phyloP scores from a whole-genome alignment of 1,284 basidiomycete genomes.

The Afroboletus lepidellus region DNA sequence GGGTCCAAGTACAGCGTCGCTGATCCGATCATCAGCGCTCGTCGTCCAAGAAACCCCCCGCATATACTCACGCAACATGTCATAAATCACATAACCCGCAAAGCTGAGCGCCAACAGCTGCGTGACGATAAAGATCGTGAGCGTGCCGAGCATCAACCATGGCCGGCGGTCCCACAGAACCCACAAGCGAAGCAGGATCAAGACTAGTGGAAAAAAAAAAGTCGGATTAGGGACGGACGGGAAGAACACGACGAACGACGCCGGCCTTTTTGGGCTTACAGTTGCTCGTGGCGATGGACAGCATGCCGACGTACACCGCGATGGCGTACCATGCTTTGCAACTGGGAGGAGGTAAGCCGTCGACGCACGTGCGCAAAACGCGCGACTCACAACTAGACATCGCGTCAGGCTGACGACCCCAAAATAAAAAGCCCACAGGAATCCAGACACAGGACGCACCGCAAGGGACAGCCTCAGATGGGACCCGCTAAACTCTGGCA shows the following conservation, averaged over 20 bases:
- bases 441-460: slow-evolving; percentile 12
- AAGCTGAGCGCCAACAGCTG: slow-evolving; percentile 32
- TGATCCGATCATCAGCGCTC: slow-evolving; percentile 3
- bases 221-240: background rate
- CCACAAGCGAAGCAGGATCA: slow-evolving; percentile 46
- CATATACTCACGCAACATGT: slow-evolving; percentile 33
- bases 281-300: slow-evolving; percentile 39
- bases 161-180: slow-evolving; percentile 39
- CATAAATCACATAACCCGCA: slow-evolving; percentile 30
- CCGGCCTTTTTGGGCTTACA: slow-evolving; percentile 31
- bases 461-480: slow-evolving; percentile 9
- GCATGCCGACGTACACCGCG: slow-evolving; percentile 33
- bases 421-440: background rate
- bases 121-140: slow-evolving; percentile 34
- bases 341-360: slow-evolving; percentile 20
- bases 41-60: background rate
- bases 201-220: slow-evolving; percentile 9
- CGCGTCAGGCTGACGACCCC: no score
- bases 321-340: slow-evolving; percentile 38
- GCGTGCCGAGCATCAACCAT: slow-evolving; percentile 36
- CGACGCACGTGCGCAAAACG: background rate
- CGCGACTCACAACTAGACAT: slow-evolving; percentile 18
- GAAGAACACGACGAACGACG: background rate
- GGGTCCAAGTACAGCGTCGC: slow-evolving; percentile 15
- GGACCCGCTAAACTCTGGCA: slow-evolving; percentile 30